phyloP scores from a whole-genome alignment of 148 eudicot species.

The Camellia lanceoleosa region DNA sequence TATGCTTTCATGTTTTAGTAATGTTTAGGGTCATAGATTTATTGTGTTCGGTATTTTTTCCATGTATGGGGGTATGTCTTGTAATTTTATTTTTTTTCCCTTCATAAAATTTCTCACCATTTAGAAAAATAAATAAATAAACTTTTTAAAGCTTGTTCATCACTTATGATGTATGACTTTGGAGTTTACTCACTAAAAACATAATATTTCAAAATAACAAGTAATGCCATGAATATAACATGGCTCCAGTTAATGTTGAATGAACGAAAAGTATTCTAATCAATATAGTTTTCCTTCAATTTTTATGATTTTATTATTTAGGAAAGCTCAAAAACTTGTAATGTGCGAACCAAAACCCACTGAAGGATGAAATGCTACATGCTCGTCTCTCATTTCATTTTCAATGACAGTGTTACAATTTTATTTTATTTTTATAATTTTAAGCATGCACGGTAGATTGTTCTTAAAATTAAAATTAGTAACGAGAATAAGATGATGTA shows the following conservation, averaged over 20 bases:
- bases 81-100: too few relatives aligned
- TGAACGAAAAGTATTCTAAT: not conserved
- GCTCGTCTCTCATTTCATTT: not conserved
- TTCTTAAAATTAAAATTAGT: not conserved
- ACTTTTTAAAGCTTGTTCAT: not conserved
- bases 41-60: too few relatives aligned
- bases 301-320: not conserved
- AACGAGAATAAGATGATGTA: not conserved
- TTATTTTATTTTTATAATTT: not conserved
- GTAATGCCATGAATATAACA: not conserved
- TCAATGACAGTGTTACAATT: too few relatives aligned
- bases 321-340: slow-evolving; percentile 5
- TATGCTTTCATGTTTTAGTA: too few relatives aligned
- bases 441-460: not conserved
- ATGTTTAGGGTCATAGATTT: too few relatives aligned
- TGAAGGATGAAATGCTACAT: not conserved
- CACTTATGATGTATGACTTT: not conserved
- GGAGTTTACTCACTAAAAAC: too few relatives aligned
- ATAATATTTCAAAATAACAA: not conserved
- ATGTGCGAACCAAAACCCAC: slow-evolving; percentile 6
- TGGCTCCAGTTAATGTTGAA: not conserved
- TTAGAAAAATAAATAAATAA: too few relatives aligned
- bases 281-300: not conserved
- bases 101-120: too few relatives aligned
- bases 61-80: too few relatives aligned